phyloP scores from a whole-genome alignment of 2,329 filamentous ascomycete species.

The Penicillium sp. region DNA sequence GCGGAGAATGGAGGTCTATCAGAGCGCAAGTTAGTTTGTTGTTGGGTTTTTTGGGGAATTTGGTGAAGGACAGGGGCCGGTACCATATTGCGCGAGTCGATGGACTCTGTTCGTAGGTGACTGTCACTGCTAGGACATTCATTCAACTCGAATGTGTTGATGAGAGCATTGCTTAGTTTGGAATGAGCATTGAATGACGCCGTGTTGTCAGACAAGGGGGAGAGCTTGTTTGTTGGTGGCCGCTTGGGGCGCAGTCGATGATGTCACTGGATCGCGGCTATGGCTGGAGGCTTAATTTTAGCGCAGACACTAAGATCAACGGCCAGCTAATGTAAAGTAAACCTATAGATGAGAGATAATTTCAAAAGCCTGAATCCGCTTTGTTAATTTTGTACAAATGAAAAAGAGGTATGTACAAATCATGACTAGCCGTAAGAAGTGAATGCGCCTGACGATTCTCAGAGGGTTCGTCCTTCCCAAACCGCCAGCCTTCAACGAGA shows the following conservation, averaged over 20 bases:
- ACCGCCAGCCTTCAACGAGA: slow-evolving; percentile 15
- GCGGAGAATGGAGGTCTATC: slow-evolving; percentile 73
- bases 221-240: slow-evolving; percentile 10
- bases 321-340: neutral
- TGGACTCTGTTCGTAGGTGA: neutral
- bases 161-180: neutral
- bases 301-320: neutral
- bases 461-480: neutral
- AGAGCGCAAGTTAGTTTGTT: neutral
- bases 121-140: neutral
- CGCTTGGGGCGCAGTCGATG: slow-evolving; percentile 25
- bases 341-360: neutral
- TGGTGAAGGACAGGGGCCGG: neutral
- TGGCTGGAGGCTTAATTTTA: slow-evolving; percentile 6
- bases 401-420: slow-evolving; percentile 2
- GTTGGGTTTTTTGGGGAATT: neutral
- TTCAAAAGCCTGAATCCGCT: neutral
- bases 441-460: neutral
- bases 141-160: neutral
- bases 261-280: slow-evolving; percentile 13
- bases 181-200: slow-evolving; percentile 1
- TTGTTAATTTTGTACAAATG: slow-evolving; percentile 6
- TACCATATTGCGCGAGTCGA: slow-evolving; percentile 12
- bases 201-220: neutral
- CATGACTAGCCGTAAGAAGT: neutral